These are phyloP conservation scores for Nemania diffusa DNA, from an alignment of 2,329 filamentous ascomycete species.

Conservation along the genomic window DNA sequence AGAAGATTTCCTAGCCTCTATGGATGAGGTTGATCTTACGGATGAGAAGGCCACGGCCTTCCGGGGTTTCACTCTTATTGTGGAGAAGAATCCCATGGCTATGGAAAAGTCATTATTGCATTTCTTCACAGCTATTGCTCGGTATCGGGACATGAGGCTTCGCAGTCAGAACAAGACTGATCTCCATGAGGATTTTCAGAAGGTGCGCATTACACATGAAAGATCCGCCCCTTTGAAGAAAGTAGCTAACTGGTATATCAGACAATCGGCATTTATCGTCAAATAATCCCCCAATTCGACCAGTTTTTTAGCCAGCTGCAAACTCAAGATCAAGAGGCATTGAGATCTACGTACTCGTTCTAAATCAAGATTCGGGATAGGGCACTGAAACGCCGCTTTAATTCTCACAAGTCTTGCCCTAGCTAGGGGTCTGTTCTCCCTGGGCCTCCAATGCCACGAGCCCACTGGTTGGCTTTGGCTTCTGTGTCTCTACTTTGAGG, in stretches of 20 bases:
- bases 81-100: constrained; percentile 86
- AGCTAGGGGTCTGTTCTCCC: background rate
- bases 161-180: constrained; percentile 71
- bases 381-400: background rate
- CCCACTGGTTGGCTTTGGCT: background rate
- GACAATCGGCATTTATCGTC: constrained; percentile 66
- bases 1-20: constrained; percentile 80
- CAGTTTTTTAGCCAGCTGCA: constrained; percentile 64
- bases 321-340: constrained; percentile 60
- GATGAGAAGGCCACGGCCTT: constrained; percentile 96
- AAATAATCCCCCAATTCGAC: constrained; percentile 68
- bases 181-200: constrained; percentile 77
- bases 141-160: constrained; percentile 73
- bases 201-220: constrained; percentile 63
- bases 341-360: constrained; percentile 61
- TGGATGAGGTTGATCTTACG: constrained; percentile 85
- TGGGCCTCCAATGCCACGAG: background rate
- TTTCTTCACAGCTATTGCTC: constrained; percentile 86
- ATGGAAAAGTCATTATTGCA: constrained; percentile 87
- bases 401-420: background rate
- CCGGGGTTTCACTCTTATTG: constrained; percentile 86
- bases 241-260: constrained; percentile 44
- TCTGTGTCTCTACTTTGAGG: constrained; percentile 1
- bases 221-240: background rate
- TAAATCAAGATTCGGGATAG: constrained; percentile 37